Evolutionary conservation across 371 early-diverging fungal genomes (phyloP), one percentile per base, ranked within the genome.

Genomic region (Actinomortierella ambigua): DNA sequence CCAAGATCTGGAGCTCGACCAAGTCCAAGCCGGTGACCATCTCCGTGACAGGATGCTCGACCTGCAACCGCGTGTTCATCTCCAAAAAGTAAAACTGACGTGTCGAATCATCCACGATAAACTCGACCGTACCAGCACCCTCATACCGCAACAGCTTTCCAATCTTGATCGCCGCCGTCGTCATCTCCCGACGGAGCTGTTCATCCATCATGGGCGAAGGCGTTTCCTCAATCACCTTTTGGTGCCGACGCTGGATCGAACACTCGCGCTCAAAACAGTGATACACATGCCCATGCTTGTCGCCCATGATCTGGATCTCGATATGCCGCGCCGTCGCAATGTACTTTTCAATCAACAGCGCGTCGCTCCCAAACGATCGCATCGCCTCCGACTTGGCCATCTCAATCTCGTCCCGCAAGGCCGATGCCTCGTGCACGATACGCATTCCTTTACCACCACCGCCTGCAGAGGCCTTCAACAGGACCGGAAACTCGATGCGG

Each of bases 1-100:
- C 86, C 18, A 84, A 65, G 15, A 93, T 81, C 80, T 92, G 91
- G 59, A 87, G 81, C 62, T 94, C 95, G n/a, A 97, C 98, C 17
- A 99, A 80, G 81, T 99, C 98, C n/a, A 95, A 68, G 0, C 93
- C 93, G 44, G 96, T 95, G 48, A 96, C 88, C 53, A 87, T 78
- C 80, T 98, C 99, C 15, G 98, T 97, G 55, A 98, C 93, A 27
- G 97, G 96, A 78, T 98, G 99, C 79, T 98, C 98, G 52, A 95
- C 95, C 69, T 93, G 93, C 55, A 93, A 79, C 44, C 93, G 90
- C 0, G 93, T 92, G 79, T 93, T 93, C 78, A 93, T 81, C 66
- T 93, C 93, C 76, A 93, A 78, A 73, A 93, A 93, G 80, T 89
- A 95, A 50, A 92, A 91, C 57, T 88, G 82, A 55, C 84, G 85